A percentile compares a stretch with the other conserved stretches of the same genome.
These are phyloP conservation scores for Kodamaea ohmeri DNA, from an alignment of 1,139 yeast species.

Conservation along the genomic window DNA sequence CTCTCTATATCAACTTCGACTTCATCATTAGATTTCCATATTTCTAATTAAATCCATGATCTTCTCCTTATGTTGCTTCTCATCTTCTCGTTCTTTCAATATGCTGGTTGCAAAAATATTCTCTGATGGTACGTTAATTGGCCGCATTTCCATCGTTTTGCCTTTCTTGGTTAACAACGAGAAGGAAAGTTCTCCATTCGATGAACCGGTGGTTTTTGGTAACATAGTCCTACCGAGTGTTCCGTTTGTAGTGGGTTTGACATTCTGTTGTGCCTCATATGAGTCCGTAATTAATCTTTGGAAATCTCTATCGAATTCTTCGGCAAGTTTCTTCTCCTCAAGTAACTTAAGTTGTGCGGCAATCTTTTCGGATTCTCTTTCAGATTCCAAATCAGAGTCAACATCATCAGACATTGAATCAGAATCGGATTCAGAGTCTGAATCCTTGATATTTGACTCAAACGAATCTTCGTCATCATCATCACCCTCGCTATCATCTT, in stretches of 20 bases:
- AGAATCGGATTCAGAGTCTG: slow-evolving; percentile 5
- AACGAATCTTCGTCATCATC: slow-evolving; percentile 12
- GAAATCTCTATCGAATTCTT: slow-evolving; percentile 54
- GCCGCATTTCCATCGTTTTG: slow-evolving; percentile 43
- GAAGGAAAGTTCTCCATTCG: slow-evolving; percentile 38
- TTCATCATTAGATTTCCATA: slow-evolving; percentile 23
- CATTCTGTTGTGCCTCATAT: slow-evolving; percentile 31
- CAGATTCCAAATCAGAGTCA: slow-evolving; percentile 19
- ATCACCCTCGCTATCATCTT: slow-evolving; percentile 10
- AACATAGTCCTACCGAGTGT: neutral
- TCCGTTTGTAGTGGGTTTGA: slow-evolving; percentile 8
- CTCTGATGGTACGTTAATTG: slow-evolving; percentile 47
- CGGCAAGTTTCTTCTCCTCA: slow-evolving; percentile 46
- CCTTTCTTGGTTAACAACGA: slow-evolving; percentile 54
- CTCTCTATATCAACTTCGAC: neutral
- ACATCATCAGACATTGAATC: slow-evolving; percentile 14
- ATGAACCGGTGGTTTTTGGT: neutral
- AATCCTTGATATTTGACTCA: slow-evolving; percentile 7
- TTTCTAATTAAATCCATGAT: slow-evolving; percentile 43
- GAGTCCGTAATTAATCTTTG: slow-evolving; percentile 50
- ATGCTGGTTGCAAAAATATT: slow-evolving; percentile 46
- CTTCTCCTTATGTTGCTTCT: slow-evolving; percentile 36
- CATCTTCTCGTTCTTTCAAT: slow-evolving; percentile 31
- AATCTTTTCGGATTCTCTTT: slow-evolving; percentile 16
- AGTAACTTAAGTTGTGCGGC: slow-evolving; percentile 27